Base-by-base conservation (phyloP, 2,329 filamentous ascomycete genomes). In the Septoria linicola region DNA sequence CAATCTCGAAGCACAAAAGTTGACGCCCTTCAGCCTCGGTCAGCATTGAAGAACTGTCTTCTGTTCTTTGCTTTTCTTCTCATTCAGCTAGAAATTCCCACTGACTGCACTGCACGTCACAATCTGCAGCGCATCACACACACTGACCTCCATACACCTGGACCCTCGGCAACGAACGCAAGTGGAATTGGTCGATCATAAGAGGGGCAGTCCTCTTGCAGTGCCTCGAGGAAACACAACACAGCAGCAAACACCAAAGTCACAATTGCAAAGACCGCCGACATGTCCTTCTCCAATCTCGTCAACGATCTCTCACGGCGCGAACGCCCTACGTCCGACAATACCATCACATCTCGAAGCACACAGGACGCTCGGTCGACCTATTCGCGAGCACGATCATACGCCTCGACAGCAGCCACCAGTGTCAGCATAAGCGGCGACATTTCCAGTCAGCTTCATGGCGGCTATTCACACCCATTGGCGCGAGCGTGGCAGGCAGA, bases 261-360 rank as follows among this genome's bases (percentile, higher is more conserved):
- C 17, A 19, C 30, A 10, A 11, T 23, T 17, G 5, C 48, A 14
- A 34, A n/a, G 36, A 41, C 35, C 60, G 70, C 71, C 55, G 59
- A 53, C 59, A 78, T 78, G 75, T 78, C 75, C 8, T 78, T 78
- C 68, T 78, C 75, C 32, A 75, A 72, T 39, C 73, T 78, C 54
- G 75, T 78, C 61, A 76, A 73, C 63, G 75, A 78, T 59, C 70
- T 78, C 53, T 74, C 73, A 43, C 74, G 73, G 67, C 73, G 74
- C 54, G 74, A 75, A 58, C 68, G 68, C 48, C 68, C 70, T 39
- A 65, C 65, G 53, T 66, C 72, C 48, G 69, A 73, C 52, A 62
- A 65, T 52, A 73, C 71, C 63, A 71, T 72, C 59, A 67, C 74
- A 53, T 72, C 73, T 32, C 69, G 67, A 66, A 68, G 68, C 54